Evolutionary conservation across 1,284 basidiomycete genomes (phyloP), one percentile per base, ranked within the genome.

Genomic region (Cryptococcus sp.): DNA sequence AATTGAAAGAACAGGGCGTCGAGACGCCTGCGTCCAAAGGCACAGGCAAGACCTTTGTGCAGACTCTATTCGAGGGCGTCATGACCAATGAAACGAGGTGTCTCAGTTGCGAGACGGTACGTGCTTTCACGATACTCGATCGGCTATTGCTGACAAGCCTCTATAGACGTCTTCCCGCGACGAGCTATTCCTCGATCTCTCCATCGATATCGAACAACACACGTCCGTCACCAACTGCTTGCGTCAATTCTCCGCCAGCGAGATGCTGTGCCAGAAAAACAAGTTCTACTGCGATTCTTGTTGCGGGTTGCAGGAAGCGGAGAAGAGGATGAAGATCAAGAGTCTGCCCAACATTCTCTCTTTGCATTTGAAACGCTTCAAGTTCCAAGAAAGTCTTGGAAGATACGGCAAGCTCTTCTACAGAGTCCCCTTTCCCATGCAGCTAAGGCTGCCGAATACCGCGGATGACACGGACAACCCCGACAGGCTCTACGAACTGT

Each of bases 321-420:
- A 99, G 81, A 95, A 96, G 82, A 84, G 93, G 66, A 98, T 98
- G 93, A 97, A 97, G 80, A 93, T 99, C 78, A 96, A 97, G 81
- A 89, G 88, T 68, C 83, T 97, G 5, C 93, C 95, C 6, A 93
- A 97, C 75, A 84, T 99, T 42, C 86, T 99, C 25, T 93, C 94
- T 15, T 82, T 99, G 42, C 95, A 99, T 78, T 82, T 99, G 54
- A 99, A 99, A 80, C 87, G 96, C 38, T 99, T 99, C 87, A 97
- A 95, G 79, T 96, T 93, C 74, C 93, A 96, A 75, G 93, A 96
- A 76, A 87, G 91, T 61, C 80, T 89, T 5, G 87, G 88, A 62
- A 87, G 86, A 66, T 93, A 93, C 78, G 90, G 94, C 82, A 99
- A 98, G 78, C 86, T 98, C 50, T 87, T 90, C 16, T 98, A 98